Conservation (phyloP, 768 basidiomycete species). For the Pleurotus giganteus region DNA sequence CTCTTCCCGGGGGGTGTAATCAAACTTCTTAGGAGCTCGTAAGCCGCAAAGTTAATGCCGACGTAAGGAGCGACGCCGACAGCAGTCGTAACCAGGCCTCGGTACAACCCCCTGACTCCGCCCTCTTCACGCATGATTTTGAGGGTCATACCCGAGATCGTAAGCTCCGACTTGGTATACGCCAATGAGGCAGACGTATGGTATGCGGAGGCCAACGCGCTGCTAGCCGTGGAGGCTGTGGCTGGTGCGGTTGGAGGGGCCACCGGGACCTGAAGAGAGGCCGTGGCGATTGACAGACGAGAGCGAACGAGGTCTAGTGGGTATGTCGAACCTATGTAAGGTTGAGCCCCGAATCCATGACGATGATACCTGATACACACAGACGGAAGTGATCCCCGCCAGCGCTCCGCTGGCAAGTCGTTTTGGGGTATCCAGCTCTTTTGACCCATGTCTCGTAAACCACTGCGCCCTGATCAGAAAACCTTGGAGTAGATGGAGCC, state of each 20-base stretch:
- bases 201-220: conserved; percentile 46
- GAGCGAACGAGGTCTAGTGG: conserved; percentile 93
- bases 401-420: conserved; percentile 84
- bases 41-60: conserved; percentile 92
- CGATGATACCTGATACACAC: conserved; percentile 44
- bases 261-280: conserved; percentile 51
- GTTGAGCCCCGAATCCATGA: conserved; percentile 7
- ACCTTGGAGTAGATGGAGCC: background rate
- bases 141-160: conserved; percentile 85
- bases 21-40: conserved; percentile 75
- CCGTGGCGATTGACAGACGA: conserved; percentile 89
- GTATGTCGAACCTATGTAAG: conserved; percentile 70
- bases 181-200: conserved; percentile 48
- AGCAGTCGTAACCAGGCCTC: conserved; percentile 81
- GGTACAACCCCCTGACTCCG: conserved; percentile 81
- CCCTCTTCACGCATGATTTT: conserved; percentile 94
- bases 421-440: conserved; percentile 83
- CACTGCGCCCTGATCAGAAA: conserved; percentile 47
- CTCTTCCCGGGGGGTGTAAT: conserved; percentile 83
- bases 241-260: conserved; percentile 18
- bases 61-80: conserved; percentile 90
- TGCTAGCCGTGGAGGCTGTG: conserved; percentile 10
- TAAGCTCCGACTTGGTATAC: conserved; percentile 54
- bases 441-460: conserved; percentile 68
- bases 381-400: conserved; percentile 93